A percentile compares a stretch with the other conserved stretches of the same genome.
These are phyloP conservation scores for Acanthamoeba lenticulata DNA, from an alignment of 208 protist genomes.

Conservation along the genomic window DNA sequence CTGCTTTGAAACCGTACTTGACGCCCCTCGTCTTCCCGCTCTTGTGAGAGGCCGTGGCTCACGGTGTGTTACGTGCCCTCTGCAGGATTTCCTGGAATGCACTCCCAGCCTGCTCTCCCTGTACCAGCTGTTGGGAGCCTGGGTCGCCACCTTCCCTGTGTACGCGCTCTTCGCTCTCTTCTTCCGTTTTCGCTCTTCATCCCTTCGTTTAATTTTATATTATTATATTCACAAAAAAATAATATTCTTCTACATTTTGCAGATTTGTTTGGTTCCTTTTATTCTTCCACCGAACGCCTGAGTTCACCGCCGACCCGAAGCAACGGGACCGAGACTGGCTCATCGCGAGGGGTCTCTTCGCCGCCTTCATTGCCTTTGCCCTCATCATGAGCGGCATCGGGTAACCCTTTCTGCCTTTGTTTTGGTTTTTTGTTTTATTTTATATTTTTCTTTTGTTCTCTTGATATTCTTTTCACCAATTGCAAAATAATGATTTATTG, in stretches of 20 bases:
- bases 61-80: not conserved
- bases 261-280: not conserved
- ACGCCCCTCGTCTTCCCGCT: not conserved
- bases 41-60: not conserved
- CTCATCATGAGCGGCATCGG: constrained; percentile 16
- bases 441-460: not conserved
- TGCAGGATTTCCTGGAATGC: not conserved
- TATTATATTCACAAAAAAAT: no score
- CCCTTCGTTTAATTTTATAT: not conserved
- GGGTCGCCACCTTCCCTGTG: constrained; percentile 6
- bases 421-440: not conserved
- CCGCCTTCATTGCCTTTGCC: not conserved
- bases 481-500: no score
- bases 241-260: no score
- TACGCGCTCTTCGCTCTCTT: no score
- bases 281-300: not conserved
- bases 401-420: not conserved
- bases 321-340: not conserved
- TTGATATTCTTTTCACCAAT: no score
- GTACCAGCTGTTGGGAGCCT: not conserved
- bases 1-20: constrained; percentile 3
- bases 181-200: no score
- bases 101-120: not conserved
- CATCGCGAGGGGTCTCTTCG: not conserved
- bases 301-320: not conserved